These are phyloP conservation scores for Balansia obtecta DNA, from an alignment of 2,329 filamentous ascomycete genomes.

Conservation along the genomic window DNA sequence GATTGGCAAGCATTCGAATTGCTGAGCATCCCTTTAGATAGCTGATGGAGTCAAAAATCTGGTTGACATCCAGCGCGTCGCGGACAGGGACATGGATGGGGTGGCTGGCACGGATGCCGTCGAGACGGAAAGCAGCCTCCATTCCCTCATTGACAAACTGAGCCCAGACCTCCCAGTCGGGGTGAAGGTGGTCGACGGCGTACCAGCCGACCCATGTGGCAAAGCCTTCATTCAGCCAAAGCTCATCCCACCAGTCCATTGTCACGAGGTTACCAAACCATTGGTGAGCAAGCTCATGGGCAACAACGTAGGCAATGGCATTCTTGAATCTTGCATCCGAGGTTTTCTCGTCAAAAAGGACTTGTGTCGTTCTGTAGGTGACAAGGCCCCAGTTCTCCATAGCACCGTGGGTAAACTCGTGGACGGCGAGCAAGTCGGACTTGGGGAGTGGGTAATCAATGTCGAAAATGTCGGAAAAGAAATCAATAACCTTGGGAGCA, in stretches of 20 bases:
- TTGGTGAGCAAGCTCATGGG: conserved; percentile 93
- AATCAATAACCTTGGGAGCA: conserved; percentile 87
- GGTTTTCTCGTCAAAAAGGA: conserved; percentile 88
- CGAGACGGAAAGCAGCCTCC: conserved; percentile 81
- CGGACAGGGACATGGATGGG: conserved; percentile 92
- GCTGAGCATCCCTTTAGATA: conserved; percentile 95
- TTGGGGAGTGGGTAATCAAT: conserved; percentile 92
- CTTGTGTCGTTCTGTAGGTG: conserved; percentile 88
- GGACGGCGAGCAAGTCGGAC: conserved; percentile 78
- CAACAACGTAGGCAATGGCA: conserved; percentile 89
- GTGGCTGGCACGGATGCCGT: conserved; percentile 83
- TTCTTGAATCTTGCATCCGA: conserved; percentile 89
- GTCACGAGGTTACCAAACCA: conserved; percentile 95
- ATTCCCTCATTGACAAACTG: conserved; percentile 95
- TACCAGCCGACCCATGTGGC: conserved; percentile 98
- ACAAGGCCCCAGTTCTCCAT: conserved; percentile 98
- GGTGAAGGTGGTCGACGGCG: conserved; percentile 80
- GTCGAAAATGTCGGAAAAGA: conserved; percentile 88
- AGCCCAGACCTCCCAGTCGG: conserved; percentile 95
- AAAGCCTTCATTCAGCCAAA: conserved; percentile 93
- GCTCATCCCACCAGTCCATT: conserved; percentile 93
- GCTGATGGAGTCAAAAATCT: conserved; percentile 95
- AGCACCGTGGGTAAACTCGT: conserved; percentile 79
- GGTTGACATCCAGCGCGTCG: conserved; percentile 90
- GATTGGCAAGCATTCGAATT: conserved; percentile 88